Conservation (phyloP, 2,329 filamentous ascomycete species). For the Fusarium protoensiforme region DNA sequence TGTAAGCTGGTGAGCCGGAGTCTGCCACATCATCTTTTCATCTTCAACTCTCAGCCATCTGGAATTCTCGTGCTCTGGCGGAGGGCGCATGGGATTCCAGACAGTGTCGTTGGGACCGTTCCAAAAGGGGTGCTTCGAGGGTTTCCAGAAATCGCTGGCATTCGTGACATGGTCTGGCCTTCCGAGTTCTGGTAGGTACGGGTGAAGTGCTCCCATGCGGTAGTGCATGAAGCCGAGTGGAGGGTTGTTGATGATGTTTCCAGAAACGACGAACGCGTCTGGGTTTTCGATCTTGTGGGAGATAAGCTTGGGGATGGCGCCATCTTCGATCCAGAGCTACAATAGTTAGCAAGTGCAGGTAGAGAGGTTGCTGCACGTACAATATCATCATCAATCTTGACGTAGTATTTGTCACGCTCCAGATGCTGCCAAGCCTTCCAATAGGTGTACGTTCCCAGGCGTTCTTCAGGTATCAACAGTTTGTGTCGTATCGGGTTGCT, state of each 20-base stretch:
- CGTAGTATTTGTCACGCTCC: slow-evolving; percentile 34
- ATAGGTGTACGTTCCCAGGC: slow-evolving; percentile 19
- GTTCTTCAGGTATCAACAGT: slow-evolving; percentile 18
- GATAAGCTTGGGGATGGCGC: slow-evolving; percentile 28
- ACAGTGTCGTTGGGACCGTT: slow-evolving; percentile 11
- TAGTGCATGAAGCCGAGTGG: slow-evolving; percentile 33
- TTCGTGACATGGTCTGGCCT: slow-evolving; percentile 2
- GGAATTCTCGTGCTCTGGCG: neutral
- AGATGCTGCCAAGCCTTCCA: slow-evolving; percentile 32
- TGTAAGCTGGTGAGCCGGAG: slow-evolving; percentile 19
- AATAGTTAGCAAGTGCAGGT: neutral
- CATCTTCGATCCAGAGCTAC: slow-evolving; percentile 33
- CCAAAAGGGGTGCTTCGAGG: slow-evolving; percentile 23
- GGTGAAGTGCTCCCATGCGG: slow-evolving; percentile 32
- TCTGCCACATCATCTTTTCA: slow-evolving; percentile 16
- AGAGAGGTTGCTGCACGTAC: neutral
- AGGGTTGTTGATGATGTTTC: slow-evolving; percentile 35
- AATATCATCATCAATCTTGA: slow-evolving; percentile 36
- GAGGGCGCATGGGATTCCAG: slow-evolving; percentile 5
- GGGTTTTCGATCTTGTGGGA: slow-evolving; percentile 24
- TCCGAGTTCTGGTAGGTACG: slow-evolving; percentile 25
- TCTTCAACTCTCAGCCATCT: slow-evolving; percentile 29
- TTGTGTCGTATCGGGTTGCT: slow-evolving; percentile 26
- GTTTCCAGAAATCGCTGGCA: slow-evolving; percentile 24
- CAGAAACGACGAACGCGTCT: slow-evolving; percentile 26